Evolutionary conservation across 371 early-diverging fungal species (phyloP), one percentile per base, ranked within the genome.

Genomic region (Mucor lusitanicus): DNA sequence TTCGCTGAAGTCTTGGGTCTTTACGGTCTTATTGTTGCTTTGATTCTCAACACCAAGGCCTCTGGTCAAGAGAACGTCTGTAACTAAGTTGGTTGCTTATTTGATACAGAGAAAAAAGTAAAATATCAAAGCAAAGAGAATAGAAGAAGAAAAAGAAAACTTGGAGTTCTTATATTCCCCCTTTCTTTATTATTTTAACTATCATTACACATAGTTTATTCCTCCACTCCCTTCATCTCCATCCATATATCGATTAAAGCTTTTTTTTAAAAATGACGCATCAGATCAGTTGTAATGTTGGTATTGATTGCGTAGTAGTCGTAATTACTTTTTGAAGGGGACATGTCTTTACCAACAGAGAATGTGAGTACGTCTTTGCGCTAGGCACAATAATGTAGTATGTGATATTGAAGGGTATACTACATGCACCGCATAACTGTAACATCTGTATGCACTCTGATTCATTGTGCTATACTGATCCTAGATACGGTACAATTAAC

Each of bases 1-100:
- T 99, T 99, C 79, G 98, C 99, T 71, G 99, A 99, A 91, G 98
- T 99, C 28, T 86, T 99, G 81, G 97, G 94, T 75, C 85, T 94
- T 69, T 93, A 92, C 68, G 97, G 98, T 50, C 88, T 97, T 56
- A 97, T 98, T 75, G 96, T 99, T 42, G 94, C 95, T 30, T 90
- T 99, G 59, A 97, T 99, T 75, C 80, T 98, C 68, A 98, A 99
- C 86, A 97, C 98, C 65, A 94, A 92, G 81, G 85, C 90, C 6
- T 72, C 78, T 65, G 81, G 78, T 55, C 63, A 67, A 60, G 81
- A 77, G 21, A 69, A 70, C 48, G 68, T 70, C 50, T 81, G 81
- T 44, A 67, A 67, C 11, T 46, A 46, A 46, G 21, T 46, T 46
- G n/a, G 46, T 21, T 46, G n/a, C 9, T 9, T n/a, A 46, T 21